These are phyloP conservation scores for Coemansia sp. DNA, from an alignment of 192 early-diverging fungal genomes.

Conservation along the genomic window DNA sequence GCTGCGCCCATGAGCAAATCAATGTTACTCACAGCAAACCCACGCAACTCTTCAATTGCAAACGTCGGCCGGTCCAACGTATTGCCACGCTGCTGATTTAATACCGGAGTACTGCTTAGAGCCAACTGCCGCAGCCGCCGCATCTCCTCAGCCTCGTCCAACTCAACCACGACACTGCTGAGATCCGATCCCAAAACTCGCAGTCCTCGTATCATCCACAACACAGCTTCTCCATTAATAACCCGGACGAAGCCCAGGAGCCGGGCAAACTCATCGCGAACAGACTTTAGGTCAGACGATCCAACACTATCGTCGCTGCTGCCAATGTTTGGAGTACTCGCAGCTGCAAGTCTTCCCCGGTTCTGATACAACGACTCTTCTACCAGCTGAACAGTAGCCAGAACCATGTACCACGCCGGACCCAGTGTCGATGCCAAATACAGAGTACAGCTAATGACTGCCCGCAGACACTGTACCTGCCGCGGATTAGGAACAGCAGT, in stretches of 20 bases:
- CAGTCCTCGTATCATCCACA: conserved; percentile 37
- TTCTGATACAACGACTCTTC: conserved; percentile 72
- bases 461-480: conserved; percentile 77
- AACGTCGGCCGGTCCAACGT: conserved; percentile 40
- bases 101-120: neutral
- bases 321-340: neutral
- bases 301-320: neutral
- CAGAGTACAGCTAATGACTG: conserved; percentile 71
- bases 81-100: conserved; percentile 52
- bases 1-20: conserved; percentile 30
- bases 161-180: conserved; percentile 17
- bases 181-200: conserved; percentile 36
- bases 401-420: conserved; percentile 82
- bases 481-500: conserved; percentile 58
- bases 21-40: conserved; percentile 35
- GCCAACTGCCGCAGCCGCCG: conserved; percentile 11
- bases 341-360: neutral
- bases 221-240: conserved; percentile 13
- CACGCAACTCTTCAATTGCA: conserved; percentile 38
- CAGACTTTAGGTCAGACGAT: conserved; percentile 10
- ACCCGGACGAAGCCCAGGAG: conserved; percentile 21
- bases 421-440: conserved; percentile 75
- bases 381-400: conserved; percentile 87
- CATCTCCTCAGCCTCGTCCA: conserved; percentile 21
- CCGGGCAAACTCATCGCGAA: conserved; percentile 23